A percentile compares a stretch with the other conserved stretches of the same genome.
These are phyloP conservation scores for Saururus chinensis DNA, from an alignment of 164 flowering plant genomes.

Conservation along the genomic window DNA sequence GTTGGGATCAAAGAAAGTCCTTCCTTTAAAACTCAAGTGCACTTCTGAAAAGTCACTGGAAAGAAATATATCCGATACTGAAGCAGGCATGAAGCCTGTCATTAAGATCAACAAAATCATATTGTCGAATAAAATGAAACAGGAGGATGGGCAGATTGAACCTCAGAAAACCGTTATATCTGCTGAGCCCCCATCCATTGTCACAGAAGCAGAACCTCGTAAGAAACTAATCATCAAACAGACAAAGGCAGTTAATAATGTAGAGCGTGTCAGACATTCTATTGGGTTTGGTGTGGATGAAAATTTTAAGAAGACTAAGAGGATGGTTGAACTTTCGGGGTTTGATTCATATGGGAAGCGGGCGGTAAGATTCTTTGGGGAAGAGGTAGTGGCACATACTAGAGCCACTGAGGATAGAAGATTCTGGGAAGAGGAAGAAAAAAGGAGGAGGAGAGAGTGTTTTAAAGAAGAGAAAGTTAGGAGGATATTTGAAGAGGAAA, in stretches of 20 bases:
- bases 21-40: slow-evolving; percentile 70
- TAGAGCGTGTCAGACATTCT: slow-evolving; percentile 40
- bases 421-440: slow-evolving; percentile 65
- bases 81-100: slow-evolving; percentile 29
- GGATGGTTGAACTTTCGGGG: slow-evolving; percentile 53
- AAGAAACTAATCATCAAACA: slow-evolving; percentile 72
- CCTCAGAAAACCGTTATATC: slow-evolving; percentile 25
- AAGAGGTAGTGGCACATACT: slow-evolving; percentile 22
- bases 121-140: slow-evolving; percentile 48
- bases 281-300: slow-evolving; percentile 30
- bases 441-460: slow-evolving; percentile 24
- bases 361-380: slow-evolving; percentile 24
- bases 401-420: slow-evolving; percentile 35
- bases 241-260: slow-evolving; percentile 46
- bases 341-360: slow-evolving; percentile 32
- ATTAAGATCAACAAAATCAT: slow-evolving; percentile 58
- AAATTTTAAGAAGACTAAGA: slow-evolving; percentile 53
- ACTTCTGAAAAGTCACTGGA: slow-evolving; percentile 39
- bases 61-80: slow-evolving; percentile 23
- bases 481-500: slow-evolving; percentile 34
- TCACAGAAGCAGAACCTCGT: slow-evolving; percentile 36
- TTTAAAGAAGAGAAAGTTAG: slow-evolving; percentile 39
- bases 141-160: slow-evolving; percentile 47
- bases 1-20: slow-evolving; percentile 31
- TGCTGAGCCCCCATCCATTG: slow-evolving; percentile 53